Conservation (phyloP, 345 rosid species). For the Populus simonii region DNA sequence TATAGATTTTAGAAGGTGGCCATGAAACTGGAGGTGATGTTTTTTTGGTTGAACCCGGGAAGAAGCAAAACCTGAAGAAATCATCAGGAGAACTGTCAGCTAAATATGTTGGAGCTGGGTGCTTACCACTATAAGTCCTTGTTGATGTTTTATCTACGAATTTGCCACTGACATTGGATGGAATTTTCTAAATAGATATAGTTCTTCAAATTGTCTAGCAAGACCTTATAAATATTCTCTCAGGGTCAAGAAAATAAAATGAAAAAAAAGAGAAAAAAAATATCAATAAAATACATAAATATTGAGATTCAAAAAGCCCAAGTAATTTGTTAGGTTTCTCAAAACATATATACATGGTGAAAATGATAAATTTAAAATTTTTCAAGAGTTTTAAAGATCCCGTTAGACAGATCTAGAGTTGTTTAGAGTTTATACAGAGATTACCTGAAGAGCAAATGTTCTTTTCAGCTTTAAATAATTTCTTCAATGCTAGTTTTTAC, state of each 20-base stretch:
- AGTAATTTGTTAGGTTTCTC: no score
- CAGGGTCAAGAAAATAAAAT: rapidly evolving
- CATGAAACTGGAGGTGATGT: background rate
- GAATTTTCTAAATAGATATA: no score
- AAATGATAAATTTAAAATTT: no score
- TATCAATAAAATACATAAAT: no score
- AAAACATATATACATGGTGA: rapidly evolving
- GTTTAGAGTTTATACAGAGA: no score
- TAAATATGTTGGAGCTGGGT: background rate
- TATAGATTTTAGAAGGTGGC: background rate
- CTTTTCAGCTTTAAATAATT: no score
- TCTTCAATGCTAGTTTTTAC: no score
- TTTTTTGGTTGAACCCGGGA: background rate
- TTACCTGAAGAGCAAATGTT: no score
- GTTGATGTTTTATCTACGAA: background rate
- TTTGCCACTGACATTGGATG: background rate
- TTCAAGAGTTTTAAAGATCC: rapidly evolving
- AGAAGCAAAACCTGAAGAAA: background rate
- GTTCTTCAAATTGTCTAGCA: no score
- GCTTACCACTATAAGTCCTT: background rate
- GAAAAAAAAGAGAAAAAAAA: no score
- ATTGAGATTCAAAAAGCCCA: rapidly evolving
- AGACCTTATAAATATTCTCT: no score
- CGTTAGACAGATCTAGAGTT: no score
- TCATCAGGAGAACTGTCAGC: background rate